Percentiles rank a stretch among this genome's conserved stretches.
These are phyloP conservation scores for Fusarium sp. DNA, from an alignment of 2,329 filamentous ascomycete genomes.

Conservation along the genomic window DNA sequence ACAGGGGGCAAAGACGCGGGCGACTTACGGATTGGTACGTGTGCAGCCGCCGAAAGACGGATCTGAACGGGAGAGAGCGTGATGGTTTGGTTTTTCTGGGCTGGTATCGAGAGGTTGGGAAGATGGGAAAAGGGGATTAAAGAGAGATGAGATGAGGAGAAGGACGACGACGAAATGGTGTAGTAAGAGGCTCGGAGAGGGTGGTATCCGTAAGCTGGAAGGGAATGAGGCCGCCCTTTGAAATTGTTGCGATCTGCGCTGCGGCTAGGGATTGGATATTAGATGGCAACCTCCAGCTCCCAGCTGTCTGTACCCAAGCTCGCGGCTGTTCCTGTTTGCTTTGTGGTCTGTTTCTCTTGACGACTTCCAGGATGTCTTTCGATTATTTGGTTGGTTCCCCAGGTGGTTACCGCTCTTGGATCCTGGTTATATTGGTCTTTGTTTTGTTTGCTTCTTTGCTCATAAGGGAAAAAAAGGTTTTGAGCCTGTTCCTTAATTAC, in stretches of 20 bases:
- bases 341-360: slow-evolving; percentile 18
- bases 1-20: slow-evolving; percentile 30
- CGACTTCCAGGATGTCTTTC: slow-evolving; percentile 23
- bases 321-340: slow-evolving; percentile 11
- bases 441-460: not conserved
- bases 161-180: slow-evolving; percentile 7
- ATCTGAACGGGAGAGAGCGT: not conserved
- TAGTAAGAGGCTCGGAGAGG: slow-evolving; percentile 15
- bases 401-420: slow-evolving; percentile 17
- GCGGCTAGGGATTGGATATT: slow-evolving; percentile 23
- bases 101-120: slow-evolving; percentile 25
- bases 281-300: slow-evolving; percentile 26
- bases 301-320: not conserved
- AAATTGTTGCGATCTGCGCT: slow-evolving; percentile 21
- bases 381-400: slow-evolving; percentile 21
- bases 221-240: slow-evolving; percentile 35
- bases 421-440: slow-evolving; percentile 6
- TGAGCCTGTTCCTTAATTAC: slow-evolving; percentile 11
- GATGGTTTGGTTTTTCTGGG: slow-evolving; percentile 2
- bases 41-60: slow-evolving; percentile 25
- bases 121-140: slow-evolving; percentile 5
- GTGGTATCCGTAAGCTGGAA: slow-evolving; percentile 14
- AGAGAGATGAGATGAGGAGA: slow-evolving; percentile 1
- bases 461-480: not conserved
- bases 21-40: slow-evolving; percentile 38